Evolutionary conservation across 2,329 filamentous ascomycete genomes (phyloP), one percentile per base, ranked within the genome.

Genomic region (Cadophora gregata): DNA sequence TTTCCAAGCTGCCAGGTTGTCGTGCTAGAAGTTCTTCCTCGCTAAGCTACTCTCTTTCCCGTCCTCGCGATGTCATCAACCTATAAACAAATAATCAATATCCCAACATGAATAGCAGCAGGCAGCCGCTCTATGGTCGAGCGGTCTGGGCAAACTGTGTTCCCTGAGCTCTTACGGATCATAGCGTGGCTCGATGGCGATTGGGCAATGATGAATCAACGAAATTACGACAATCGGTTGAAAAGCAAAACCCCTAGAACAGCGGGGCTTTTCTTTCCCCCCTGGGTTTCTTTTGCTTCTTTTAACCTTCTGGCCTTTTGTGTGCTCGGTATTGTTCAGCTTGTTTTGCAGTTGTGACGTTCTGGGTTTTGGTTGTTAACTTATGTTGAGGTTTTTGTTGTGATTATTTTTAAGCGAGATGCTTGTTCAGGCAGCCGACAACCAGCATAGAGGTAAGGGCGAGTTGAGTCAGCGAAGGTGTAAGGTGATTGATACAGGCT

Each of bases 51-150:
- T 51, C 48, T 1, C 25, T 10, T 29, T 25, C 24, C 25, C 6
- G 12, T 5, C 50, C 27, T 6, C n/a, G 8, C 50, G 25, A 2
- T n/a, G n/a, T 19, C 50, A 7, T 25, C 25, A 53, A 25, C 53
- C 38, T 58, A 10, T 38, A 58, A 10, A 1, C 53, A 38, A 38
- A 38, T 38, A 58, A 58, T 2, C 53, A 25, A 14, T 3, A 2
- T 8, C 9, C n/a, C 10, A 4, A 24, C 31, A 58, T 36, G 31
- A 58, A 38, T 33, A 58, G 53, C 31, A 58, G 53, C 31, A 58
- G 33, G 31, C 31, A 58, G 53, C 53, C 53, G 10, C 53, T 58
- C n/a, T 58, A 58, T 58, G 53, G 31, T 36, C 21, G 53, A 58
- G 53, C 33, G 53, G 31, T 58, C 53, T 21, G 31, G 19, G 53